Evolutionary conservation across 169 alveolate genomes (phyloP), one percentile per base, ranked within the genome.

Genomic region (Perkinsus chesapeaki): DNA sequence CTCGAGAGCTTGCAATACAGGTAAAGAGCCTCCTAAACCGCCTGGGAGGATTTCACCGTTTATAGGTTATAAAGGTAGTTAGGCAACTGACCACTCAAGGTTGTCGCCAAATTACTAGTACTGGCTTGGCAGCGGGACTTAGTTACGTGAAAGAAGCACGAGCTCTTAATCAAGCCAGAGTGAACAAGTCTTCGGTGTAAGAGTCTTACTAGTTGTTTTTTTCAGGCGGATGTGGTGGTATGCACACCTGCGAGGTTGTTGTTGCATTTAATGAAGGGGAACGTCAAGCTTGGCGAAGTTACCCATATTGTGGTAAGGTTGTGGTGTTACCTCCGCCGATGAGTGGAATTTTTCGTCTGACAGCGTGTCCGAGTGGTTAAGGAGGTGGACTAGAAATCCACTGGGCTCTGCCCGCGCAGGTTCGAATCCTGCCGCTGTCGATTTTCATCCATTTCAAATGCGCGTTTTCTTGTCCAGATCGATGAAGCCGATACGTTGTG

Each of bases 401-500:
- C n/a, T n/a, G n/a, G n/a, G n/a, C n/a, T n/a, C 72, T 47, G 72
- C 9, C 9, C 31, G 82, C 82, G 27, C 82, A 60, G 82, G 82
- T 60, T 60, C 82, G 12, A 60, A 60, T 34, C 31, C 82, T 34
- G 31, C 31, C 12, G 82, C 36, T 60, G 82, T 12, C 82, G 82
- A 20, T 60, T 60, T 16, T 60, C 31, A n/a, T n/a, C n/a, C n/a
- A n/a, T n/a, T n/a, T n/a, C n/a, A n/a, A n/a, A n/a, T n/a, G n/a
- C n/a, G n/a, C n/a, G n/a, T n/a, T n/a, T n/a, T n/a, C n/a, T n/a
- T n/a, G n/a, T n/a, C n/a, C n/a, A 60, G 82, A 60, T 60, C 12
- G 96, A 94, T 73, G 96, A 94, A 37, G 96, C 96, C 39, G 96
- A 94, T 73, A 92, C 94, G 34, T 93, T 94, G 39, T 94, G 96